Percentiles rank a stretch among this genome's conserved stretches.
phyloP scores from a whole-genome alignment of 352 stramenopile genomes.

The Phytophthora meadii region DNA sequence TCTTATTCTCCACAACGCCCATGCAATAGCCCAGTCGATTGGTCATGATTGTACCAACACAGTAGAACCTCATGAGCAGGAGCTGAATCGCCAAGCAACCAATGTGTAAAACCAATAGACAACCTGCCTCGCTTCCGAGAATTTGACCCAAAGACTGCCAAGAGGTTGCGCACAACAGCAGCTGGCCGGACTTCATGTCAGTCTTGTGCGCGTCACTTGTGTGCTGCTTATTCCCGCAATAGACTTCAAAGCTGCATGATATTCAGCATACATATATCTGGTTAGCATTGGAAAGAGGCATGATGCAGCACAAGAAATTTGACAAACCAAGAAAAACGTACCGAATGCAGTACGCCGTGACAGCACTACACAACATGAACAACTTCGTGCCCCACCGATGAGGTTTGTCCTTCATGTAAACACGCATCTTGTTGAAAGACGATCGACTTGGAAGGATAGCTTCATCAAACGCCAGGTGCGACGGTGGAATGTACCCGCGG shows the following conservation, averaged over 20 bases:
- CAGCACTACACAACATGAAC: conserved; percentile 8
- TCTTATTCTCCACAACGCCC: background rate
- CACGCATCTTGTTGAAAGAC: conserved; percentile 3
- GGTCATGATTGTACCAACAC: background rate
- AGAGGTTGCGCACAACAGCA: conserved; percentile 22
- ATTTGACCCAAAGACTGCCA: conserved; percentile 7
- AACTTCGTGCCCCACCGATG: conserved; percentile 10
- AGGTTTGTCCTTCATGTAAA: conserved; percentile 4
- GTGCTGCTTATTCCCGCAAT: background rate
- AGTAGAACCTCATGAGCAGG: too few species aligned
- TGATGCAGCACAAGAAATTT: background rate
- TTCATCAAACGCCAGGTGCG: conserved; percentile 8
- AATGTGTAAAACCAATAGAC: conserved; percentile 4
- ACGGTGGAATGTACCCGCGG: background rate
- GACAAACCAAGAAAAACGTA: background rate
- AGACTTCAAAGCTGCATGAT: conserved; percentile 5
- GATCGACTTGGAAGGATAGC: background rate
- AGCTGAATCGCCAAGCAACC: background rate
- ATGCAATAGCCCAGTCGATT: conserved; percentile 5
- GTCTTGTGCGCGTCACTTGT: background rate
- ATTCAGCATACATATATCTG: background rate
- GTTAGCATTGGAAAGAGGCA: background rate
- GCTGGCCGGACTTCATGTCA: conserved; percentile 1
- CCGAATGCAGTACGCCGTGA: conserved; percentile 5
- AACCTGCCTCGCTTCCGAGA: conserved; percentile 4